Evolutionary conservation across 352 stramenopile species (phyloP), one percentile per base, ranked within the genome.

Genomic region (Pythium aquatile): DNA sequence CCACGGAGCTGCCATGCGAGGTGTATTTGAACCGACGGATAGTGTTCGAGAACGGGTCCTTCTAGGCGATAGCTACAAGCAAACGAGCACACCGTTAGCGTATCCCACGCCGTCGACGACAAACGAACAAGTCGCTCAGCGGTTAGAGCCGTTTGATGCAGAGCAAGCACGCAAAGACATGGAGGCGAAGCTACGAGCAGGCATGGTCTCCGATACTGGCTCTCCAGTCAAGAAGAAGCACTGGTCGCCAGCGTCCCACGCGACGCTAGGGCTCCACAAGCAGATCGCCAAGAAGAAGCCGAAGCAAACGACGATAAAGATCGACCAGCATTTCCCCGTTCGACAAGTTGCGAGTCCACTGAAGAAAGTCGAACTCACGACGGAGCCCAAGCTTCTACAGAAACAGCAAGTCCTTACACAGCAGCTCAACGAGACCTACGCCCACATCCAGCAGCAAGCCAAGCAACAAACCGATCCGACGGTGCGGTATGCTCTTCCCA

Each of bases 11-110:
- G 74, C 63, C 0, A 57, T 82, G n/a, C 65, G 67, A 20, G 69
- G 74, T n/a, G 67, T 75, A 33, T 88, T 88, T 63, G 75, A 88
- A 33, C 79, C 81, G 20, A 75, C 49, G 30, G 76, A 88, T 10
- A 65, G 47, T 0, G 62, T 70, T 6, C 72, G 79, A 0, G 72
- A 88, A 39, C 55, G 61, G 28, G 28, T 79, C 37, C 6, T 78
- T 2, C 24, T 32, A 7, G 58, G 46, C 0, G 44, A 60, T 9
- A 65, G 3, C 8, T 67, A 64, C 39, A 28, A 30, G 29, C 44
- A 59, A 8, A 61, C 53, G 28, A 60, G 48, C 4, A 66, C 52
- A 6, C 29, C 61, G n/a, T 24, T 65, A 2, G 61, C 61, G 42
- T 73, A 73, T 28, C 61, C 61, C 5, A 32, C 29, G 13, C 55